Evolutionary conservation across 495 filamentous ascomycete genomes (phyloP), one percentile per base, ranked within the genome.

Genomic region (Choiromyces venosus): DNA sequence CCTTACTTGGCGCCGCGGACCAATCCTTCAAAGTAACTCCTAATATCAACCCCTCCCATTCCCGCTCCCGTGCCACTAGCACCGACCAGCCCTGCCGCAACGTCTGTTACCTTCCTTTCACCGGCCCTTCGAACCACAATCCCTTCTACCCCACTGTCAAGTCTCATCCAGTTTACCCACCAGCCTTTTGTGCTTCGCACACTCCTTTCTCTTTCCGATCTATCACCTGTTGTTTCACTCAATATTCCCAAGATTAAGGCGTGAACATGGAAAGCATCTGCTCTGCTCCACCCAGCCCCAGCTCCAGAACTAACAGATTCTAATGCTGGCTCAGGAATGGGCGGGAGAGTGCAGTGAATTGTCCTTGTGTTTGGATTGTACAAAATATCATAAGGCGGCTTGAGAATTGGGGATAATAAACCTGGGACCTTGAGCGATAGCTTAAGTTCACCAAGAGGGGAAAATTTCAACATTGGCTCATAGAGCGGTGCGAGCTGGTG

Each of bases 111-210:
- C 61, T 81, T 75, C 40, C 74, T 77, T 66, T 81, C 79, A 12
- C 79, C 78, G 1, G 70, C 79, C 37, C 70, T 68, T 42, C 79
- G 71, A 25, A 81, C 76, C 29, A 78, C 71, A n/a, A 80, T 38
- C 39, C 78, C 78, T 56, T 81, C 79, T 18, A 72, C 75, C 8
- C 76, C 72, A 14, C 69, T 67, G 21, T 74, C 68, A 44, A 81
- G 73, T n/a, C 75, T 68, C 69, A 91, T 93, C 94, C 96, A 98
- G 68, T 97, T 91, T 37, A 98, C 86, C 95, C 96, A 99, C 94
- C 94, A 99, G 1, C 93, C 93, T 14, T 93, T 87, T 66, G 85
- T 91, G 7, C 94, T 98, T 85, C 97, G 96, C 82, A 90, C 92
- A 18, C 91, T 97, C n/a, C 91, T 84, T 82, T 98, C 96, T 9